phyloP scores from a whole-genome alignment of 495 filamentous ascomycete genomes.

The Cladorrhinum samala region DNA sequence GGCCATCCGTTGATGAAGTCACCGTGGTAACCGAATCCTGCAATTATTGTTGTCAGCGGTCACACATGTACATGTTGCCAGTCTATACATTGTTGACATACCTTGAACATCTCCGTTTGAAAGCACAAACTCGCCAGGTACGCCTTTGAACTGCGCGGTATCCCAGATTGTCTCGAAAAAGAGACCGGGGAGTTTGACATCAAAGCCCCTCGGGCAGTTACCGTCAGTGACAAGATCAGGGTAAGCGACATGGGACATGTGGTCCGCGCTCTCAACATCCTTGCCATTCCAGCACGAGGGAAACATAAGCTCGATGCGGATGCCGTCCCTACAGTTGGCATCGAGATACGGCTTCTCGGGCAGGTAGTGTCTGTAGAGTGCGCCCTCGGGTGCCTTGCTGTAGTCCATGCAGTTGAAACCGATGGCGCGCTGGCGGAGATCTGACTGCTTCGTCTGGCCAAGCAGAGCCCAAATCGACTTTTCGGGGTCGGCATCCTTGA shows the following conservation, averaged over 20 bases:
- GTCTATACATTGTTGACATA: conserved; percentile 18
- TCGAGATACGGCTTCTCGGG: conserved; percentile 76
- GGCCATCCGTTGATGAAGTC: conserved; percentile 87
- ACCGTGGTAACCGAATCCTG: conserved; percentile 74
- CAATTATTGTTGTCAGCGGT: conserved; percentile 10
- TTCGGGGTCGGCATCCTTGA: conserved; percentile 56
- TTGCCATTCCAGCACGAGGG: conserved; percentile 87
- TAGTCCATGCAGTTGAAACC: conserved; percentile 95
- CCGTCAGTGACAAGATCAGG: conserved; percentile 69
- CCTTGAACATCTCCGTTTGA: conserved; percentile 77
- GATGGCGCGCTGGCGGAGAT: conserved; percentile 71
- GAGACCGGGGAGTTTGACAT: conserved; percentile 63
- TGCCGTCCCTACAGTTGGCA: conserved; percentile 64
- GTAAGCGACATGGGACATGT: conserved; percentile 72
- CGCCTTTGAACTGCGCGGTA: conserved; percentile 61
- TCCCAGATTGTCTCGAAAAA: conserved; percentile 88
- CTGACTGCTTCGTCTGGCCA: conserved; percentile 54
- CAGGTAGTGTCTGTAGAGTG: conserved; percentile 72
- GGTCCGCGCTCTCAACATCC: conserved; percentile 53
- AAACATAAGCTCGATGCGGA: conserved; percentile 82
- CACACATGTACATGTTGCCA: background rate
- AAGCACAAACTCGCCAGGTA: conserved; percentile 68
- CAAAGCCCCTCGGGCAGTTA: conserved; percentile 65
- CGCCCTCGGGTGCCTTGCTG: conserved; percentile 50
- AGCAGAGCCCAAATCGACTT: conserved; percentile 60